Percentiles rank a stretch among this genome's conserved stretches.
These are phyloP conservation scores for Parietaria judaica DNA, from an alignment of 306 rosid genomes.

Conservation along the genomic window DNA sequence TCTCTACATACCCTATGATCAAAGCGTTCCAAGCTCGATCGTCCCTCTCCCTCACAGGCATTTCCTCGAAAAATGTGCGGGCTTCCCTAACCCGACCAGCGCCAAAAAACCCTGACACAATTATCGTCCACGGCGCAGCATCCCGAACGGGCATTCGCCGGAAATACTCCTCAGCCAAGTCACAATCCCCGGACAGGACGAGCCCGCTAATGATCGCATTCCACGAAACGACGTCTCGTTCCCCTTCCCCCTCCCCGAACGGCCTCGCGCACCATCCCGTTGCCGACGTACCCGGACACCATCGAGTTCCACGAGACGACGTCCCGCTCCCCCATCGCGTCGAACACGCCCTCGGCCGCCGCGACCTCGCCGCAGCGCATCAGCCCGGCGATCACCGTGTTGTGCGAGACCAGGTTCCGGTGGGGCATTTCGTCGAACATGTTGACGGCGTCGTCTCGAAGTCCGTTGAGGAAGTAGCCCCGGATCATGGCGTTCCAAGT, in stretches of 20 bases:
- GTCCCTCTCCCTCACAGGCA: slow-evolving; percentile 40
- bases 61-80: slow-evolving; percentile 29
- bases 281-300: slow-evolving; percentile 40
- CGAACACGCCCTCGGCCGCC: slow-evolving; percentile 28
- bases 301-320: slow-evolving; percentile 46
- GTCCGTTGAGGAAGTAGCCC: slow-evolving; percentile 28
- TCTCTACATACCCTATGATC: slow-evolving; percentile 35
- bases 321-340: slow-evolving; percentile 32
- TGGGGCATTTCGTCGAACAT: slow-evolving; percentile 30
- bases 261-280: slow-evolving; percentile 30
- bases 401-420: slow-evolving; percentile 33
- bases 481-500: slow-evolving; percentile 48
- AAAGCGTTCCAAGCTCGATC: slow-evolving; percentile 41
- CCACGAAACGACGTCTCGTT: slow-evolving; percentile 41
- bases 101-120: slow-evolving; percentile 28
- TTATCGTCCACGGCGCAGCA: slow-evolving; percentile 47
- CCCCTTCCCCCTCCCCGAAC: slow-evolving; percentile 30
- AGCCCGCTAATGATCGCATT: slow-evolving; percentile 46
- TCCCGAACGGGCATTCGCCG: slow-evolving; percentile 24
- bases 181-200: slow-evolving; percentile 28
- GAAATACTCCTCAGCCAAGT: slow-evolving; percentile 35
- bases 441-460: slow-evolving; percentile 12
- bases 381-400: slow-evolving; percentile 45
- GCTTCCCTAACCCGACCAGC: slow-evolving; percentile 34
- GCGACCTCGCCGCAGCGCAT: slow-evolving; percentile 41